These are phyloP conservation scores for Xylariales sp. DNA, from an alignment of 2,329 filamentous ascomycete genomes.

Conservation along the genomic window DNA sequence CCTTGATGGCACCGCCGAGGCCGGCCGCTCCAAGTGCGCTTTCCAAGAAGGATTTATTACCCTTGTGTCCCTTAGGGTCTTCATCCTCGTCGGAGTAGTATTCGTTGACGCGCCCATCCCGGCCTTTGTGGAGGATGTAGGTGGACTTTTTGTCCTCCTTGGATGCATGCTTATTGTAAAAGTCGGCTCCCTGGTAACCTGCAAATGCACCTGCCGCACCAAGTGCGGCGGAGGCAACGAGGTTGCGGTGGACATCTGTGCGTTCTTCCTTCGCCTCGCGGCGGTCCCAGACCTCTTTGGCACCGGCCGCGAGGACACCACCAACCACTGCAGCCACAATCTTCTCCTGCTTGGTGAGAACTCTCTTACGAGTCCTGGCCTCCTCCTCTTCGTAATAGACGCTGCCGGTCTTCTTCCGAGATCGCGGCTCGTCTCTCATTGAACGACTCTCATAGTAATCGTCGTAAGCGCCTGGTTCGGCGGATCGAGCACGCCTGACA, in stretches of 20 bases:
- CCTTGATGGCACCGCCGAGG: constrained; percentile 58
- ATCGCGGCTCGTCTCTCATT: constrained; percentile 34
- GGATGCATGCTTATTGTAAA: constrained; percentile 55
- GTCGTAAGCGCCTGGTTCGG: constrained; percentile 56
- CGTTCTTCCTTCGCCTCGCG: constrained; percentile 50
- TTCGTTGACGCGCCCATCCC: constrained; percentile 46
- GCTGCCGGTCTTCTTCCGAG: constrained; percentile 46
- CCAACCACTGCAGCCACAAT: constrained; percentile 63
- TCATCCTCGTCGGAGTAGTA: constrained; percentile 57
- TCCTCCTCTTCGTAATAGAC: constrained; percentile 58
- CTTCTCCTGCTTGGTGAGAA: constrained; percentile 60
- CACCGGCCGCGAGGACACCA: constrained; percentile 59
- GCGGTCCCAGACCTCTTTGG: constrained; percentile 63
- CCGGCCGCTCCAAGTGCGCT: constrained; percentile 58
- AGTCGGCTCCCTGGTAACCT: constrained; percentile 59
- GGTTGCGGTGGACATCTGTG: constrained; percentile 49
- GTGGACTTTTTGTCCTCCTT: constrained; percentile 53
- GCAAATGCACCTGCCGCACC: constrained; percentile 61
- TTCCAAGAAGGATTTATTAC: constrained; percentile 61
- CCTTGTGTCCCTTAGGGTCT: constrained; percentile 50
- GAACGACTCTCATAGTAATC: constrained; percentile 36
- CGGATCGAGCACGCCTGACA: constrained; percentile 59
- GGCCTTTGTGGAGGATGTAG: constrained; percentile 48
- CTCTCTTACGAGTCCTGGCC: constrained; percentile 42
- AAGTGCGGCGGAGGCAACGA: constrained; percentile 55